Evolutionary conservation across 192 early-diverging fungal species (phyloP).

Genomic region (Martensiomyces pterosporus): DNA sequence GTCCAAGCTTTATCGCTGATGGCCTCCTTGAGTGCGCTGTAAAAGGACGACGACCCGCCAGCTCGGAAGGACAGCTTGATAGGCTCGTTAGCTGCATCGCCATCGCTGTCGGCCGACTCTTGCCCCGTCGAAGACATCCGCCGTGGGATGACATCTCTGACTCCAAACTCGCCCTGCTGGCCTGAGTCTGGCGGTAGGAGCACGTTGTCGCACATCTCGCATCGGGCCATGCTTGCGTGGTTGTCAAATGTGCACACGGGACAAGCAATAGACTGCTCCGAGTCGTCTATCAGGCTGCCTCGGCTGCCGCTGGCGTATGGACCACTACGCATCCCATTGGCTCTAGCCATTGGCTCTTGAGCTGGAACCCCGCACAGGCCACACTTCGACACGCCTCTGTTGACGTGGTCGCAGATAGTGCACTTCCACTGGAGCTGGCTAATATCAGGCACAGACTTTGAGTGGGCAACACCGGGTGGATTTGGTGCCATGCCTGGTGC

Average conservation of each 20-base stretch:
- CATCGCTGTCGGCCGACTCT: too few species aligned
- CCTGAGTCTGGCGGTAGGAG: conserved; percentile 30
- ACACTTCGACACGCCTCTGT: conserved; percentile 36
- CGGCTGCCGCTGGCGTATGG: too few species aligned
- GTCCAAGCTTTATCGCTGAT: conserved; percentile 62
- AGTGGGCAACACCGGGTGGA: too few species aligned
- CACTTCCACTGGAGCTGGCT: conserved; percentile 30
- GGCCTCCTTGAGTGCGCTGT: conserved; percentile 58
- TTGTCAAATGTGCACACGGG: conserved; percentile 86
- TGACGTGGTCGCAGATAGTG: conserved; percentile 39
- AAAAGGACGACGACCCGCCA: conserved; percentile 64
- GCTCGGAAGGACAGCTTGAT: conserved; percentile 77
- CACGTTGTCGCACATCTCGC: conserved; percentile 80
- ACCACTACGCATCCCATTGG: too few species aligned
- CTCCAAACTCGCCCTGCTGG: not conserved
- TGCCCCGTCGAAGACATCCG: too few species aligned
- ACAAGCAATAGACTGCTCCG: conserved; percentile 52
- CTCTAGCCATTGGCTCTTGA: conserved; percentile 1
- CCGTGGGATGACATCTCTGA: too few species aligned
- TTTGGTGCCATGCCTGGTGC: not conserved
- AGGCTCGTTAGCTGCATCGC: conserved; percentile 8
- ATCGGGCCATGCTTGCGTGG: conserved; percentile 69
- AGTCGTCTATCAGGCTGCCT: too few species aligned
- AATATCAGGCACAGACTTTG: not conserved
- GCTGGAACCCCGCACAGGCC: conserved; percentile 39